Conservation (phyloP, 257 asterid genomes). For the Gentiana straminea region DNA sequence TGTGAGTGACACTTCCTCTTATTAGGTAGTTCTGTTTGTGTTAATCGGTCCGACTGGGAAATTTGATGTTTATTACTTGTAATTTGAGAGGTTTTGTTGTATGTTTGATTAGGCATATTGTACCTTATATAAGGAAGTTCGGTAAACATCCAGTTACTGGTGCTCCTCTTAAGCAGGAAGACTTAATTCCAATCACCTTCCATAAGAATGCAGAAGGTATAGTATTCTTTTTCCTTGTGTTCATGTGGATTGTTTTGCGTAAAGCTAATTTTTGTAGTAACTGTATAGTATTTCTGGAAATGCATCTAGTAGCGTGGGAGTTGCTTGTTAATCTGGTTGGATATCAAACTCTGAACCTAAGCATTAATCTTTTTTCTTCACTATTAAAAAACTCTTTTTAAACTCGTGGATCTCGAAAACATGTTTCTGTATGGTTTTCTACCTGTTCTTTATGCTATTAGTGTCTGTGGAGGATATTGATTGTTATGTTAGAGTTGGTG, state of each 20-base stretch:
- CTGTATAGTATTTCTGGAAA: background rate
- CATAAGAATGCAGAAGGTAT: constrained; percentile 89
- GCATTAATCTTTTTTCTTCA: too few species aligned
- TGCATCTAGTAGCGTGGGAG: too few species aligned
- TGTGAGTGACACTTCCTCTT: constrained; percentile 31
- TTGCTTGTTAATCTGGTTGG: too few species aligned
- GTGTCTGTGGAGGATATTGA: too few species aligned
- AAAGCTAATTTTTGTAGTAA: background rate
- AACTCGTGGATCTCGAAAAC: too few species aligned
- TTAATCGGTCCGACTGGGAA: background rate
- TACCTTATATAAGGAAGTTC: constrained; percentile 71
- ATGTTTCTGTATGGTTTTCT: too few species aligned
- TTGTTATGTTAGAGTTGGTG: too few species aligned
- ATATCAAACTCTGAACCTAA: too few species aligned
- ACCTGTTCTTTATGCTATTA: too few species aligned
- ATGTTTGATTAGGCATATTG: constrained; percentile 48
- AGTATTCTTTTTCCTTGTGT: background rate
- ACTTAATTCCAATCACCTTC: constrained; percentile 65
- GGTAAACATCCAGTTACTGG: constrained; percentile 97
- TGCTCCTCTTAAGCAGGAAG: constrained; percentile 62
- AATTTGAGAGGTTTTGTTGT: background rate
- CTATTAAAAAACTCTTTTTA: too few species aligned
- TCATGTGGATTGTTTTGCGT: background rate
- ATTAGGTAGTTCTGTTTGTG: background rate
- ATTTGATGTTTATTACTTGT: background rate